These are phyloP conservation scores for Madurella fahalii DNA, from an alignment of 2,329 filamentous ascomycete genomes.

Conservation along the genomic window DNA sequence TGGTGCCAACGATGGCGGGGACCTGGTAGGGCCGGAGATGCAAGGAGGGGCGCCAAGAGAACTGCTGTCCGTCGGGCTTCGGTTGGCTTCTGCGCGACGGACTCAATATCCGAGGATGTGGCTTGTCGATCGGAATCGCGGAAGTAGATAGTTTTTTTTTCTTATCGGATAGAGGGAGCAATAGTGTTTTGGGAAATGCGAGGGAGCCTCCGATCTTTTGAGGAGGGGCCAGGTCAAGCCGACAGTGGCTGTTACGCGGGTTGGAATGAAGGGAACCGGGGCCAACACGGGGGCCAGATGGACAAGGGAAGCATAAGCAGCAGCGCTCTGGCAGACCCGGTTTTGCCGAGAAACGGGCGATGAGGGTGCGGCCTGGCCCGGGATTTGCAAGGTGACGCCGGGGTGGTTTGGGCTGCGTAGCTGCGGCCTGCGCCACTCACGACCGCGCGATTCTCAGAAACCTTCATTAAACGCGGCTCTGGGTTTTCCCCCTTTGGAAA, in stretches of 20 bases:
- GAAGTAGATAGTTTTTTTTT: not conserved
- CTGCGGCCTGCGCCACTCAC: not conserved
- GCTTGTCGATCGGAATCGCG: constrained; percentile 5
- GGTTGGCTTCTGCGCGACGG: not conserved
- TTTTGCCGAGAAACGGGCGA: not conserved
- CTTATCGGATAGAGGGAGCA: not conserved
- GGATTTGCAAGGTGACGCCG: not conserved
- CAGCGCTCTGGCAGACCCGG: not conserved
- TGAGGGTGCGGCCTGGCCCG: not conserved
- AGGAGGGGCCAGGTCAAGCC: not conserved
- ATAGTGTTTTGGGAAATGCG: not conserved
- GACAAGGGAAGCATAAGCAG: not conserved
- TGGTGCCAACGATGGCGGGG: constrained; percentile 11
- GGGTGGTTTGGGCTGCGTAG: not conserved
- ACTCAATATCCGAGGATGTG: not conserved
- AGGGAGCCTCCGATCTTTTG: constrained; percentile 1
- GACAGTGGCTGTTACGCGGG: constrained; percentile 2
- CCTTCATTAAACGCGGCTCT: not conserved
- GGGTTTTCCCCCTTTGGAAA: not conserved
- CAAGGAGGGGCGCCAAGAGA: constrained; percentile 15
- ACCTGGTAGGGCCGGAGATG: not conserved
- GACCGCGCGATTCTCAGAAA: not conserved
- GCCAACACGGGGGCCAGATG: not conserved
- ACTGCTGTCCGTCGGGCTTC: not conserved
- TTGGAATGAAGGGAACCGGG: not conserved